phyloP scores from a whole-genome alignment of 2,329 filamentous ascomycete species.

The Colletotrichum cuscutae region DNA sequence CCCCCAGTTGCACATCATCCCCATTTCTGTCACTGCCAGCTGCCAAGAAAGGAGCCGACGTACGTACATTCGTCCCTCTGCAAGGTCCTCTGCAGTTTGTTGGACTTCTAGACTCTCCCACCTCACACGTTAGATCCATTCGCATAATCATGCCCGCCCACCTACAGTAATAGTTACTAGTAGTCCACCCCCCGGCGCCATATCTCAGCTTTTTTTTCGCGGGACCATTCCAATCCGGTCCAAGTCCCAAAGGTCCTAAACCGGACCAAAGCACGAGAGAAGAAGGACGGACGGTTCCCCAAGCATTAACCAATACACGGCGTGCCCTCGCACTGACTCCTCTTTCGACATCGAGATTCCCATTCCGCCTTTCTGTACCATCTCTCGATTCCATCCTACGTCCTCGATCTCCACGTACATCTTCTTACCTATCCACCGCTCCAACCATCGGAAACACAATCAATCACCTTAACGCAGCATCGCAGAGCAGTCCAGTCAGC shows the following conservation, averaged over 20 bases:
- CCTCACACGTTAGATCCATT: not conserved
- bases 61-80: not conserved
- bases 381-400: slow-evolving; percentile 22
- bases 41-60: not conserved
- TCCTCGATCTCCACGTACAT: slow-evolving; percentile 17
- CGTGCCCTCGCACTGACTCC: slow-evolving; percentile 5
- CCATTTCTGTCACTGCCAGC: not conserved
- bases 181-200: not conserved
- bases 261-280: slow-evolving; percentile 7
- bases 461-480: not conserved
- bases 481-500: too few species aligned
- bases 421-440: slow-evolving; percentile 5
- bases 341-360: slow-evolving; percentile 24
- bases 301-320: not conserved
- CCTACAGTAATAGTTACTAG: not conserved
- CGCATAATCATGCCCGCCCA: not conserved
- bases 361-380: slow-evolving; percentile 27
- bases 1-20: too few species aligned
- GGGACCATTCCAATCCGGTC: slow-evolving; percentile 6
- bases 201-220: not conserved
- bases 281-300: not conserved
- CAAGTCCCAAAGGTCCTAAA: not conserved
- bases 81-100: not conserved
- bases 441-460: not conserved
- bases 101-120: not conserved